Conservation (phyloP, 106 monocot species). For the Ottelia alismoides region DNA sequence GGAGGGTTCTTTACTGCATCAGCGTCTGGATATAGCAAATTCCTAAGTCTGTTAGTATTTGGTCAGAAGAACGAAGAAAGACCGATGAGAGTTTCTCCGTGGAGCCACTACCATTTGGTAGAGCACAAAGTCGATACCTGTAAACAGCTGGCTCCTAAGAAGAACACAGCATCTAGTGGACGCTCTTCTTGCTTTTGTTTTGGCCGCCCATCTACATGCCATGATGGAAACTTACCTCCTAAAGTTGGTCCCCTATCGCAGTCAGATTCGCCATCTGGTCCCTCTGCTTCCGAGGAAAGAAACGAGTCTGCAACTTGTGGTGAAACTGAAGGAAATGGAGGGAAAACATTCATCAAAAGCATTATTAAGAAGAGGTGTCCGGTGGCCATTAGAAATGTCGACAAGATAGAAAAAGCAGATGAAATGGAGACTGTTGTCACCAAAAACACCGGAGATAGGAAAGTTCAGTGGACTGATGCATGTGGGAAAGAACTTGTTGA, state of each 20-base stretch:
- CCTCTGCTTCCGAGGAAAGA: slow-evolving; percentile 14
- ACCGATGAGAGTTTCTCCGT: slow-evolving; percentile 56
- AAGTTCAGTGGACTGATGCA: slow-evolving; percentile 88
- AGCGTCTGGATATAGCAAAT: slow-evolving; percentile 80
- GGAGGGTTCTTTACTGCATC: slow-evolving; percentile 97
- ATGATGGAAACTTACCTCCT: slow-evolving; percentile 26
- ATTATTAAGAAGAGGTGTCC: slow-evolving; percentile 42
- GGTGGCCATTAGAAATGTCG: slow-evolving; percentile 12
- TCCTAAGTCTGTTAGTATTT: slow-evolving; percentile 62
- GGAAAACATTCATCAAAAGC: slow-evolving; percentile 45
- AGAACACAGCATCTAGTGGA: slow-evolving; percentile 22
- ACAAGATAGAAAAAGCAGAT: slow-evolving; percentile 17
- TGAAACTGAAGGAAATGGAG: slow-evolving; percentile 22
- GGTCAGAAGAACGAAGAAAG: slow-evolving; percentile 68
- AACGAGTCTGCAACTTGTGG: neutral
- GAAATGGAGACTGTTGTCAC: slow-evolving; percentile 13
- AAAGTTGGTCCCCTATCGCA: slow-evolving; percentile 21
- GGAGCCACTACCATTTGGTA: slow-evolving; percentile 81
- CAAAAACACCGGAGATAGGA: slow-evolving; percentile 34
- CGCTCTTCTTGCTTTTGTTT: slow-evolving; percentile 67
- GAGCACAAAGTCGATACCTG: slow-evolving; percentile 28
- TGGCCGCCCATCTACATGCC: slow-evolving; percentile 27
- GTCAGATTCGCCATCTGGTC: slow-evolving; percentile 14
- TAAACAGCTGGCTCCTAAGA: slow-evolving; percentile 30
- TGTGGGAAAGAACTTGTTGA: slow-evolving; percentile 78